Percentiles rank a stretch among this genome's conserved stretches.
phyloP scores from a whole-genome alignment of 306 rosid genomes.

The Bauhinia variegata region DNA sequence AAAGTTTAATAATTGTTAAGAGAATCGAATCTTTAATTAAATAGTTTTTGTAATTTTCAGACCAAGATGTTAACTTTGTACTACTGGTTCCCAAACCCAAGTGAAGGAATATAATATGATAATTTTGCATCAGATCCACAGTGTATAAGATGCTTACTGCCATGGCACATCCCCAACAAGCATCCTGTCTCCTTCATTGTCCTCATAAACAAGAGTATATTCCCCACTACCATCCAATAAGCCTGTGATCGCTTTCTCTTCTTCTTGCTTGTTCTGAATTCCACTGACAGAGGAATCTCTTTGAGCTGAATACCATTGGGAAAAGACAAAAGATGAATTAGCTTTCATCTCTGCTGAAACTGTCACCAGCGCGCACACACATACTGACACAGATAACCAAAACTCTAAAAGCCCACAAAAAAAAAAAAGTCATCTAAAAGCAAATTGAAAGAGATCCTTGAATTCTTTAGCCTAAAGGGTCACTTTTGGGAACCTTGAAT shows the following conservation, averaged over 20 bases:
- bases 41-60: neutral
- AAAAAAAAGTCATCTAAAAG: no score
- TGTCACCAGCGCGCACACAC: conserved; percentile 7
- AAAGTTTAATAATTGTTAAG: no score
- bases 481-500: no score
- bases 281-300: conserved; percentile 69
- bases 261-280: conserved; percentile 57
- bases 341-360: conserved; percentile 26
- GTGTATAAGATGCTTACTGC: conserved; percentile 75
- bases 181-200: conserved; percentile 89
- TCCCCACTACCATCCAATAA: conserved; percentile 86
- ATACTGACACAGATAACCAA: neutral
- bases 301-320: conserved; percentile 53
- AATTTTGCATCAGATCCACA: conserved; percentile 40
- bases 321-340: conserved; percentile 26
- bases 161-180: conserved; percentile 99
- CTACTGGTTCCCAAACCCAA: conserved; percentile 23
- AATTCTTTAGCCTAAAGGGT: conserved; percentile 1
- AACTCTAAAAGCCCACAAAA: no score
- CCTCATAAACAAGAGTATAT: conserved; percentile 88
- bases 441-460: no score
- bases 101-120: conserved; percentile 31
- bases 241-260: conserved; percentile 60
- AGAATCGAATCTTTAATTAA: conserved; percentile 52
- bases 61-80: neutral